A percentile compares a stretch with the other conserved stretches of the same genome.
Evolutionary conservation across 805 yeast genomes (phyloP).

Genomic region (Tetrapisispora nanseiensis): DNA sequence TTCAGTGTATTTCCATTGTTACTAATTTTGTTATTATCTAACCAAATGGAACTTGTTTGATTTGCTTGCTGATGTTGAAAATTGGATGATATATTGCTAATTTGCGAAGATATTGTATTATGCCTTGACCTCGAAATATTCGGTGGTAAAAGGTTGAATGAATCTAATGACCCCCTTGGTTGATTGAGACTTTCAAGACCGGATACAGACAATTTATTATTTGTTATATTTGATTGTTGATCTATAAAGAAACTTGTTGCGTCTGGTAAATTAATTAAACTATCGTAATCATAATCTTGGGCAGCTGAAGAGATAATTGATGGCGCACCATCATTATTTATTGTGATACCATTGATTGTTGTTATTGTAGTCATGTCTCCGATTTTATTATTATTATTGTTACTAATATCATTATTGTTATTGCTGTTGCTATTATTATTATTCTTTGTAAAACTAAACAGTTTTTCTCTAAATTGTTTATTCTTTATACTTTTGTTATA

Average conservation of each 20-base stretch:
- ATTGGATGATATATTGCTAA: conserved; percentile 26
- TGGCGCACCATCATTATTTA: conserved; percentile 9
- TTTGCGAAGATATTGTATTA: conserved; percentile 29
- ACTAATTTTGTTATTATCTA: conserved; percentile 6
- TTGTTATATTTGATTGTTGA: conserved; percentile 2
- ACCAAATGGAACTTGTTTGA: not conserved
- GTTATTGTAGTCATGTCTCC: conserved; percentile 4
- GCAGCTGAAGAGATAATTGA: conserved; percentile 20
- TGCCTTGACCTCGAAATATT: conserved; percentile 27
- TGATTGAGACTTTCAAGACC: not conserved
- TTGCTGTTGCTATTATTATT: not conserved
- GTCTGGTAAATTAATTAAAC: conserved; percentile 22
- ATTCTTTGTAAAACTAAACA: not conserved
- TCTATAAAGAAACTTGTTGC: conserved; percentile 16
- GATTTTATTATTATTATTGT: not conserved
- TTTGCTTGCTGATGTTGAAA: conserved; percentile 10
- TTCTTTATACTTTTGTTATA: not conserved
- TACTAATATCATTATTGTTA: not conserved
- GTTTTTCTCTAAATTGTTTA: conserved; percentile 1
- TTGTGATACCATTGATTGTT: conserved; percentile 13
- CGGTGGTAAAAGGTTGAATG: conserved; percentile 17
- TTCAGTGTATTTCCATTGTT: conserved; percentile 5
- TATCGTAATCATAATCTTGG: conserved; percentile 19
- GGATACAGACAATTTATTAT: not conserved
- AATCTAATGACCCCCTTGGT: conserved; percentile 27